Base-by-base conservation (phyloP, 2,329 filamentous ascomycete genomes). In the Diplodia seriata region DNA sequence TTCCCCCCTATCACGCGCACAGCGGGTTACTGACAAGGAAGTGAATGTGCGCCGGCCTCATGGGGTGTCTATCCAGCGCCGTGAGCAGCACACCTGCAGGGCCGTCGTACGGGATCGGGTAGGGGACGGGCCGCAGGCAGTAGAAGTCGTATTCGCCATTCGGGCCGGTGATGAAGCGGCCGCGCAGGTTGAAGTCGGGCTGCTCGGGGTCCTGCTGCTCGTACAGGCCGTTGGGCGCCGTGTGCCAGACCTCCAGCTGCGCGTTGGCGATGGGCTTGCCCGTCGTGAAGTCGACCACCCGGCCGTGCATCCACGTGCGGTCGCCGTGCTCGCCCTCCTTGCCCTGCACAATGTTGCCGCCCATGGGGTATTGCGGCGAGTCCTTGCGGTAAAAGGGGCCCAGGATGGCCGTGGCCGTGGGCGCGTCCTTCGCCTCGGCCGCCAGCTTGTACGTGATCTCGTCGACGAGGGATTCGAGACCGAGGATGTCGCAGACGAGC, bases 351-450 rank as follows among this genome's bases (percentile, higher is more conserved):
- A 95, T 92, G 73, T 83, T 89, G 55, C 84, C 86, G 61, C 91
- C 92, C 74, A 91, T 91, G n/a, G 87, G 80, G 56, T 89, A 85
- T 68, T 85, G 80, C 5, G 92, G 92, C 0, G 92, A 88, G 72
- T 93, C 85, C 53, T 87, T 85, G 6, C 91, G 86, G 87, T 91
- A 96, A 81, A 97, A 97, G 1, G 93, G 93, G 0, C 93, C 93
- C 0, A 97, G 85, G 71, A 97, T 93, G 50, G 92, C 89, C 4
- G 91, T 91, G 2, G 91, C 87, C 5, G 92, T 95, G 12, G 88
- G 83, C 29, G 77, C 75, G 67, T 81, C 79, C 26, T 68, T 69
- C 0, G 82, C 83, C 49, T 85, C 83, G 61, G 85, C 84, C 36
- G 85, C 85, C 62, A 86, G 82, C 69, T 87, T 89, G 80, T 89